Percentiles rank a stretch among this genome's conserved stretches.
These are phyloP conservation scores for Aspergillus viridinutans DNA, from an alignment of 2,329 filamentous ascomycete species.

Conservation along the genomic window DNA sequence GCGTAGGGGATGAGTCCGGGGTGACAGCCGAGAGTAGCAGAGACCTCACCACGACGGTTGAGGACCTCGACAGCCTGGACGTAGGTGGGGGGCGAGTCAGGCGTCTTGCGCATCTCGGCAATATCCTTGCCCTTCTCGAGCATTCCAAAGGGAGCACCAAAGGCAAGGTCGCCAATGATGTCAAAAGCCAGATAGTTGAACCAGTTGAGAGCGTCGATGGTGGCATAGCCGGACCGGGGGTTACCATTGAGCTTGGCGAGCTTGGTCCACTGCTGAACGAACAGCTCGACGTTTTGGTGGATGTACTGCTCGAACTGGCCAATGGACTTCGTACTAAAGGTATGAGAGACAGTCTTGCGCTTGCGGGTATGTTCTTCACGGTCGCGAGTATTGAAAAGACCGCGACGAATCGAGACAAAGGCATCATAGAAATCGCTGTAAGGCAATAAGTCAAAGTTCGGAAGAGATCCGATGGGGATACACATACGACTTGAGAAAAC, in stretches of 20 bases:
- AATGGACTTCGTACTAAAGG: constrained; percentile 77
- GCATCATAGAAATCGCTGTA: constrained; percentile 80
- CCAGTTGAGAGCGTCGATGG: constrained; percentile 73
- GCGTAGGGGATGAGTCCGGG: constrained; percentile 75
- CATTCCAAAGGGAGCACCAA: constrained; percentile 80
- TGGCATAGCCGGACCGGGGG: constrained; percentile 53
- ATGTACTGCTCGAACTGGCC: constrained; percentile 87
- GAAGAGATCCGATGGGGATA: neutral
- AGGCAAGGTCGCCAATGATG: constrained; percentile 60
- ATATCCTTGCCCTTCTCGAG: constrained; percentile 69
- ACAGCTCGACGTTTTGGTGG: constrained; percentile 69
- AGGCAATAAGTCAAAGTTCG: neutral
- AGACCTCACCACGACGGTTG: constrained; percentile 83
- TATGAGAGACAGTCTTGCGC: constrained; percentile 82
- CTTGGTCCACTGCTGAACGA: constrained; percentile 68
- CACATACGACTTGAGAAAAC: constrained; percentile 65
- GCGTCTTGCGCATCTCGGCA: constrained; percentile 64
- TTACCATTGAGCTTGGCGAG: constrained; percentile 50
- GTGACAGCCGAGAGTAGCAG: constrained; percentile 69
- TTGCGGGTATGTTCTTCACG: constrained; percentile 80
- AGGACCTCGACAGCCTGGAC: constrained; percentile 81
- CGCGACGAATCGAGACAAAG: constrained; percentile 80
- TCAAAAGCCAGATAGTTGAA: constrained; percentile 66
- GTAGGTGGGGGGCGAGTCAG: constrained; percentile 60
- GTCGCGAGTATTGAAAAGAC: constrained; percentile 85